These are phyloP conservation scores for Penicillium oxalicum DNA, from an alignment of 2,329 filamentous ascomycete species.

Conservation along the genomic window DNA sequence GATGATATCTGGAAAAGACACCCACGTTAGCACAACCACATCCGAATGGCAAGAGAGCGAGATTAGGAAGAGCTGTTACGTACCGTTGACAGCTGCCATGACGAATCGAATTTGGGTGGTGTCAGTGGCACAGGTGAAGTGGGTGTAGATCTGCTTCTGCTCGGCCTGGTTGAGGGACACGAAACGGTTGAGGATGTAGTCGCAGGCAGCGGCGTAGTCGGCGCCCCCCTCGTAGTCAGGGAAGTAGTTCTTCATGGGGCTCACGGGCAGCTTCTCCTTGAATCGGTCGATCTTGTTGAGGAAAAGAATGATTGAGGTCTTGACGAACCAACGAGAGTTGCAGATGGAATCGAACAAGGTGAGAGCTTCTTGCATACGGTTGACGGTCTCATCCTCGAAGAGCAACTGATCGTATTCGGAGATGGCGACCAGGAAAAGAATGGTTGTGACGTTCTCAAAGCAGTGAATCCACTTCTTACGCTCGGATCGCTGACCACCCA, in stretches of 20 bases:
- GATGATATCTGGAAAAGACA: slow-evolving; percentile 72
- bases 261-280: slow-evolving; percentile 67
- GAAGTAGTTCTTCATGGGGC: slow-evolving; percentile 72
- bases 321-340: slow-evolving; percentile 67
- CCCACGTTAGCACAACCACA: slow-evolving; percentile 7
- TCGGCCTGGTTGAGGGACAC: slow-evolving; percentile 98
- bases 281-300: slow-evolving; percentile 71
- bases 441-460: slow-evolving; percentile 96
- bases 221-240: slow-evolving; percentile 81
- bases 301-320: slow-evolving; percentile 67
- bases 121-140: slow-evolving; percentile 98
- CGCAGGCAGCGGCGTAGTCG: slow-evolving; percentile 91
- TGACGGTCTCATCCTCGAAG: slow-evolving; percentile 91
- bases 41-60: background rate
- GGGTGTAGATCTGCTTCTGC: slow-evolving; percentile 99
- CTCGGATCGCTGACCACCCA: slow-evolving; percentile 90
- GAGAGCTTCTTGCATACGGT: slow-evolving; percentile 67
- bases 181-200: slow-evolving; percentile 98
- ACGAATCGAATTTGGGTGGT: slow-evolving; percentile 99
- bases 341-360: slow-evolving; percentile 67
- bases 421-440: slow-evolving; percentile 93
- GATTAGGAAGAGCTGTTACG: slow-evolving; percentile 26
- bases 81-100: slow-evolving; percentile 98
- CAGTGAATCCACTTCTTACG: slow-evolving; percentile 99
- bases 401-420: slow-evolving; percentile 95